Evolutionary conservation across 2,329 filamentous ascomycete genomes (phyloP), one percentile per base, ranked within the genome.

Genomic region (Colletotrichum liriopes): DNA sequence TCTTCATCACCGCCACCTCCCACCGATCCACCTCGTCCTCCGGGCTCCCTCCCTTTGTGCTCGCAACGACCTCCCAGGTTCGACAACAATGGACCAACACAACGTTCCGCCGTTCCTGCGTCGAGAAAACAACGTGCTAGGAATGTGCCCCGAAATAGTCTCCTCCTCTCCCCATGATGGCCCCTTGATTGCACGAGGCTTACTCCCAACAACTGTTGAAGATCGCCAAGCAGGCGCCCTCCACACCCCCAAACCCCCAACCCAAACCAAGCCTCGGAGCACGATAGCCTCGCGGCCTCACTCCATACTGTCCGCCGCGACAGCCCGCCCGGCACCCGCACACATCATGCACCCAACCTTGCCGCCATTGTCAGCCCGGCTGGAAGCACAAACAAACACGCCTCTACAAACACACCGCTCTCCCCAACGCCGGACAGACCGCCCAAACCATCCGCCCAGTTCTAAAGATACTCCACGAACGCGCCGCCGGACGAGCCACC

Each of bases 1-100:
- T 68, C 58, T 68, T 71, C 68, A 68, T 63, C 47, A 52, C 51
- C 61, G 47, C 55, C 65, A 71, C 61, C 43, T 52, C 37, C 51
- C 37, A 62, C 35, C 49, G 37, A 62, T 39, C 23, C 49, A 37
- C 39, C 26, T 49, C 18, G 12, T 35, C n/a, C 26, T 52, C 26
- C 20, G 3, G 51, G 32, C 52, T 37, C 11, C 20, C 7, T 37
- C n/a, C 16, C 39, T 26, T 35, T 47, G 35, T 41, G 64, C 41
- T 59, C 32, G 26, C 47, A 7, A 12, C 26, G 20, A 26, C 20
- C 62, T 35, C 37, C 14, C 37, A 54, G 20, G 20, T 20, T 60
- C 45, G 51, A 68, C 39, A 62, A 72, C 52, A 52, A 72, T 59
- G 35, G n/a, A 8, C 41, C 35, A 54, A 35, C 52, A 32, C 3